These are phyloP conservation scores for Suillus clintonianus DNA, from an alignment of 768 basidiomycete species.

Conservation along the genomic window DNA sequence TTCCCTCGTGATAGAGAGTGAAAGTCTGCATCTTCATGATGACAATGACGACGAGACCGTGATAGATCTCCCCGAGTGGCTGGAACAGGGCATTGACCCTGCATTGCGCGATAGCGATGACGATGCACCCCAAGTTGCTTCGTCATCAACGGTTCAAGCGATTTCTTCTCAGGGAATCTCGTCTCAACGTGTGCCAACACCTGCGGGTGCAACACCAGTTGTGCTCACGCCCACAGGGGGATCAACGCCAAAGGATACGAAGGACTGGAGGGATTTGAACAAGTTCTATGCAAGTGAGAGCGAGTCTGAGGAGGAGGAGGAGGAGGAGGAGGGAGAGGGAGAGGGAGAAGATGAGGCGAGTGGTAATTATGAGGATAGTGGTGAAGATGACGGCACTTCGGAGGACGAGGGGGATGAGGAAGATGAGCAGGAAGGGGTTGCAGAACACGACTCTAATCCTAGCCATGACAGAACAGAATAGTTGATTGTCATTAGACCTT, in stretches of 20 bases:
- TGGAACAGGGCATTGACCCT: conserved; percentile 81
- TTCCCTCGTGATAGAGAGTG: conserved; percentile 58
- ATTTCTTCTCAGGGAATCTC: conserved; percentile 40
- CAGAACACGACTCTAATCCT: background rate
- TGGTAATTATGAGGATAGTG: conserved; percentile 22
- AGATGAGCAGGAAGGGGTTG: conserved; percentile 16
- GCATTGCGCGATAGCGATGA: conserved; percentile 70
- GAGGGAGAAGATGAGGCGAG: conserved; percentile 26
- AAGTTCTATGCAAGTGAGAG: conserved; percentile 64
- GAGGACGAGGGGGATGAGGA: conserved; percentile 27
- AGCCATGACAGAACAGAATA: background rate
- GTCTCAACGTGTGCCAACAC: conserved; percentile 28
- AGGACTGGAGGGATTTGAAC: conserved; percentile 63
- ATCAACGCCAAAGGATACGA: conserved; percentile 48
- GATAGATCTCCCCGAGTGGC: conserved; percentile 74
- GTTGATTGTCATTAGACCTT: background rate
- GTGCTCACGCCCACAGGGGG: conserved; percentile 57
- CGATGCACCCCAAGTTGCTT: conserved; percentile 34
- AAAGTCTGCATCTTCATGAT: conserved; percentile 37
- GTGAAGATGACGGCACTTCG: conserved; percentile 30
- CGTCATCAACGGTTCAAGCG: conserved; percentile 23
- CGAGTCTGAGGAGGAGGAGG: conserved; percentile 28
- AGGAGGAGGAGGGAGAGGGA: conserved; percentile 21
- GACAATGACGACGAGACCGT: conserved; percentile 37
- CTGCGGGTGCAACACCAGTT: conserved; percentile 43